Percentiles rank a stretch among this genome's conserved stretches.
Evolutionary conservation across 2,329 filamentous ascomycete genomes (phyloP).

Genomic region (Fusarium illudens): DNA sequence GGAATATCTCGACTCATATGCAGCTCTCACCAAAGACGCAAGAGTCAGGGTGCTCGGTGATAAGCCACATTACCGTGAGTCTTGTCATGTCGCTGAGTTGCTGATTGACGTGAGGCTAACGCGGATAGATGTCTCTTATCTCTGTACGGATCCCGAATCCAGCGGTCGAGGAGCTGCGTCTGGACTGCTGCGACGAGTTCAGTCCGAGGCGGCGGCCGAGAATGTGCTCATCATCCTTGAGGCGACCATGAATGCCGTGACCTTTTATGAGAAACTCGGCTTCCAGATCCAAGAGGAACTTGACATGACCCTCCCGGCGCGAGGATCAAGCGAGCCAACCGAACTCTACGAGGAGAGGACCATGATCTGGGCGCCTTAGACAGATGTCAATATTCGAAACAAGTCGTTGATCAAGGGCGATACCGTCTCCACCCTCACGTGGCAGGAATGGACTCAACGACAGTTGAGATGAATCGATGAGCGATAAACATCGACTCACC

Average conservation of each 20-base stretch:
- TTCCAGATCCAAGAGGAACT: conserved; percentile 46
- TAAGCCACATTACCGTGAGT: conserved; percentile 50
- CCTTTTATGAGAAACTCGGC: conserved; percentile 50
- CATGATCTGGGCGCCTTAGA: conserved; percentile 44
- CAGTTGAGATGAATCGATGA: conserved; percentile 18
- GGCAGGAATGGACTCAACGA: conserved; percentile 21
- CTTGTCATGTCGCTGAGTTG: neutral
- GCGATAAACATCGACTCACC: neutral
- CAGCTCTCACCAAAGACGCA: conserved; percentile 42
- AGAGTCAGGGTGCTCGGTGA: conserved; percentile 45
- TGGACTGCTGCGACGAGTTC: conserved; percentile 45
- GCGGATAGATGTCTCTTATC: conserved; percentile 48
- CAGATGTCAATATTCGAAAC: neutral
- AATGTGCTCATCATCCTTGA: conserved; percentile 50
- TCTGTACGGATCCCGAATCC: conserved; percentile 50
- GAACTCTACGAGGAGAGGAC: conserved; percentile 47
- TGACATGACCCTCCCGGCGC: conserved; percentile 47
- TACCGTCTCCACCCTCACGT: conserved; percentile 40
- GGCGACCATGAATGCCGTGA: conserved; percentile 50
- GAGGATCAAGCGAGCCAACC: conserved; percentile 41
- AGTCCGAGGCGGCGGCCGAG: conserved; percentile 45
- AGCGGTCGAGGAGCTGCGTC: conserved; percentile 49
- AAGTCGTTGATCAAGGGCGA: neutral
- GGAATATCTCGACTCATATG: conserved; percentile 48
- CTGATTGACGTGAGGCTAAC: conserved; percentile 16